Base-by-base conservation (phyloP, 2,329 filamentous ascomycete genomes). In the Claviceps paspali region DNA sequence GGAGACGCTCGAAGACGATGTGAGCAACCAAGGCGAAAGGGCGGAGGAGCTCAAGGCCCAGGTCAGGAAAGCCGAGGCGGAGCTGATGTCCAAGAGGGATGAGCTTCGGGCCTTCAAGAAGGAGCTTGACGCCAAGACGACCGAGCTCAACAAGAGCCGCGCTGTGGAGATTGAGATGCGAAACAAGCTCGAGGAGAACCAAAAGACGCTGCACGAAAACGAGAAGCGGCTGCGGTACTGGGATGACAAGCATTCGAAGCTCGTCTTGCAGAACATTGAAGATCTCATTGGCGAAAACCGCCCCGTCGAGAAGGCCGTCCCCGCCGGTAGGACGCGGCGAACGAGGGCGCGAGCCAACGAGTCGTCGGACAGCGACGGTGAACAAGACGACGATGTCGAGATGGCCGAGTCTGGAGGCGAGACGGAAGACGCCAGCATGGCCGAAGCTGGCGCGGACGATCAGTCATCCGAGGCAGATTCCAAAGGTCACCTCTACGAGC, bases 151-250 rank as follows among this genome's bases (percentile, higher is more conserved):
- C 52, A 81, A 85, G 52, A 93, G 82, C 0, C 76, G 88, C 8
- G 87, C 85, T 0, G 67, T 80, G 3, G 91, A 98, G 57, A 95
- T 98, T 43, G 91, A 98, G 59, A 95, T 96, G 86, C 82, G 83
- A 44, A 96, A 96, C 61, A 93, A 93, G 62, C 77, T 98, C 1
- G 91, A 96, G 52, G 88, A 96, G 53, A 91, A 88, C 55, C 82
- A 94, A 47, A 98, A 98, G 61, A 74, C 79, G 8, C 70, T 96
- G 11, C 60, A 64, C 0, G 88, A 96, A 52, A 94, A 92, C 57
- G 78, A 92, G 55, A 87, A 83, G 59, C 77, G 82, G 41, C 70
- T 82, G 29, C 71, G 69, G 27, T 84, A 94, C 62, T 96, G 87
- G 86, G 67, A 86, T 38, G 84, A 94, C 42, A 95, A 96, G 63